Evolutionary conservation across 352 stramenopile genomes (phyloP), one percentile per base, ranked within the genome.

Genomic region (Globisporangium echinulatum): DNA sequence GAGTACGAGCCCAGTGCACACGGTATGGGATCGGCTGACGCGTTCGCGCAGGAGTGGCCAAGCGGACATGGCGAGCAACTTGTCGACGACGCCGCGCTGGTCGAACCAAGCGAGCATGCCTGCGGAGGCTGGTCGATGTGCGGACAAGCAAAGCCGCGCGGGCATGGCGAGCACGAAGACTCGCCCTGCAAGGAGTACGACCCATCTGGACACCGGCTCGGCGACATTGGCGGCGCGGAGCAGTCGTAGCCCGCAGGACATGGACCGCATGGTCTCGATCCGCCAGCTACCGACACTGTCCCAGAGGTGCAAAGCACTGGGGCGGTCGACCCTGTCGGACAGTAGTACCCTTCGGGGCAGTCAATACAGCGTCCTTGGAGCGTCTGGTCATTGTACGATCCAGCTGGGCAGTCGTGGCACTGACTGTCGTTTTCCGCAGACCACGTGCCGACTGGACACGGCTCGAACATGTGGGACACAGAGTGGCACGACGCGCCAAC

Each of bases 211-310:
- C 69, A 79, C 40, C 25, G 36, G 15, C 19, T 42, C 17, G 67
- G 63, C 8, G 33, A 17, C 5, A 9, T 4, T 9, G 25, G 42
- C 13, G 52, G 13, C 19, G 48, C 5, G 1, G 37, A 15, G 11
- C 59, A 96, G 19, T 62, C 64, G 58, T 85, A 79, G 7, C 87
- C 87, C 38, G 70, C 70, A 14, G 73, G 67, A 54, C 85, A 95
- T 14, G 65, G 46, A 0, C 55, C 64, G 42, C 83, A 92, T 37
- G 70, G 14, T 49, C 36, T 51, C 14, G 58, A 38, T 42, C 68
- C 61, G 48, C 37, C 38, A 7, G 61, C 60, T 14, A 72, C 38
- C 0, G 71, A 72, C 44, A 75, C 85, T 1, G 66, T 74, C 14
- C 72, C 74, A 49, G 56, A 17, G 5, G 64, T 36, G 52, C 79